Evolutionary conservation across 2,329 filamentous ascomycete species (phyloP), one percentile per base, ranked within the genome.

Genomic region (Curvularia sp.): DNA sequence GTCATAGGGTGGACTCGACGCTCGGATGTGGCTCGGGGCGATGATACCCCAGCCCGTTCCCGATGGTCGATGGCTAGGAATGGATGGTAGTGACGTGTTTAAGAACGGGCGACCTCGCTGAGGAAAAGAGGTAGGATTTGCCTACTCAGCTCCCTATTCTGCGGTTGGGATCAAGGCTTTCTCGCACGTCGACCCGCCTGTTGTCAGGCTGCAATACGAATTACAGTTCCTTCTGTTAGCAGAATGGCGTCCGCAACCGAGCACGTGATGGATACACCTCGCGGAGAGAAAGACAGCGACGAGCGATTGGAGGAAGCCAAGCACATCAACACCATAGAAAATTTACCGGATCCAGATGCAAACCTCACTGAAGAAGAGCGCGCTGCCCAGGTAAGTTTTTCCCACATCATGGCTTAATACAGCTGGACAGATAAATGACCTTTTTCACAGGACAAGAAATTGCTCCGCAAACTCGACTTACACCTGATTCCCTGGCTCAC

Each of bases 401-500:
- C 10, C 50, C 46, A 35, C 52, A 13, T 12, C 18, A 5, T 43
- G 15, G 2, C 13, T 30, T 28, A 2, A n/a, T 20, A 4, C 18
- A 18, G n/a, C 2, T 13, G 5, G 5, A 39, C 48, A 35, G 22
- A 55, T 38, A 31, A 26, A 4, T 15, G 24, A 31, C 20, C 5
- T 18, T 4, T 26, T 7, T 49, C 57, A 35, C 9, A 89, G 88
- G 88, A 89, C 64, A 83, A 83, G 60, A 85, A 83, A 66, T 78
- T 90, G 1, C 69, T 89, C 9, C 82, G 86, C 71, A 89, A 85
- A 71, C 79, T 90, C 20, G 88, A 90, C 68, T 65, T 83, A 22
- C 80, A 81, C 53, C 78, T 89, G 1, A 87, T 89, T 43, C 88
- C 87, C 38, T 89, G 86, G 82, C 84, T 92, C 12, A 89, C 86